These are phyloP conservation scores for Ophiostoma piceae DNA, from an alignment of 2,329 filamentous ascomycete species.

Conservation along the genomic window DNA sequence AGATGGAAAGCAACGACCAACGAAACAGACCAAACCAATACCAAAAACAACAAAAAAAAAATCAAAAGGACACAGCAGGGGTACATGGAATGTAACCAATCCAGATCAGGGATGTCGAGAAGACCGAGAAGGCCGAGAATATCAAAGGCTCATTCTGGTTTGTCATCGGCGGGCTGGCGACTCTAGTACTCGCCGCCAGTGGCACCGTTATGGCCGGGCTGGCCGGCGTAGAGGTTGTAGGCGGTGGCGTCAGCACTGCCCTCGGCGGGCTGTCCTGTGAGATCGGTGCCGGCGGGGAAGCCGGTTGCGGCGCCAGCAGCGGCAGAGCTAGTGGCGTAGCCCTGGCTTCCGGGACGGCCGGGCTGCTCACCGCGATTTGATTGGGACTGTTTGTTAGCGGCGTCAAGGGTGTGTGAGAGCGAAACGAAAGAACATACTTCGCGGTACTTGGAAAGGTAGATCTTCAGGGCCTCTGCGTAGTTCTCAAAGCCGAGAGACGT, in stretches of 20 bases:
- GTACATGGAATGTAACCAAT: neutral
- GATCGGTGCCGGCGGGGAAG: constrained; percentile 43
- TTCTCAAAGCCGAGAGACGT: constrained; percentile 98
- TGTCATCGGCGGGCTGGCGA: too few relatives aligned
- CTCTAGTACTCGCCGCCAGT: constrained; percentile 39
- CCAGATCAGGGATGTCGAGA: neutral
- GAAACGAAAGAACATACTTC: constrained; percentile 62
- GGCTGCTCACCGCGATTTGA: constrained; percentile 62
- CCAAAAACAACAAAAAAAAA: neutral
- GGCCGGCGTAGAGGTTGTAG: constrained; percentile 50
- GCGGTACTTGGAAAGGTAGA: constrained; percentile 94
- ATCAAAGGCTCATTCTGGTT: too few relatives aligned
- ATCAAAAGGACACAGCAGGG: constrained; percentile 4
- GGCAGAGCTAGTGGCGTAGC: constrained; percentile 44
- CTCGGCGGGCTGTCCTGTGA: constrained; percentile 40
- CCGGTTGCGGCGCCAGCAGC: constrained; percentile 40
- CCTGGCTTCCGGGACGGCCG: constrained; percentile 49
- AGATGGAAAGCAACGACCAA: neutral
- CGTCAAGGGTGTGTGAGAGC: neutral
- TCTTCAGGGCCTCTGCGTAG: constrained; percentile 95
- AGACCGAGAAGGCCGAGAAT: too few relatives aligned
- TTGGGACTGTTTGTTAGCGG: constrained; percentile 55
- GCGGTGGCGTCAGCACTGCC: constrained; percentile 36
- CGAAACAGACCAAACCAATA: neutral
- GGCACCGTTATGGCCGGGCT: constrained; percentile 56